Evolutionary conservation across 257 asterid species (phyloP).

Genomic region (Rubia yunnanensis): DNA sequence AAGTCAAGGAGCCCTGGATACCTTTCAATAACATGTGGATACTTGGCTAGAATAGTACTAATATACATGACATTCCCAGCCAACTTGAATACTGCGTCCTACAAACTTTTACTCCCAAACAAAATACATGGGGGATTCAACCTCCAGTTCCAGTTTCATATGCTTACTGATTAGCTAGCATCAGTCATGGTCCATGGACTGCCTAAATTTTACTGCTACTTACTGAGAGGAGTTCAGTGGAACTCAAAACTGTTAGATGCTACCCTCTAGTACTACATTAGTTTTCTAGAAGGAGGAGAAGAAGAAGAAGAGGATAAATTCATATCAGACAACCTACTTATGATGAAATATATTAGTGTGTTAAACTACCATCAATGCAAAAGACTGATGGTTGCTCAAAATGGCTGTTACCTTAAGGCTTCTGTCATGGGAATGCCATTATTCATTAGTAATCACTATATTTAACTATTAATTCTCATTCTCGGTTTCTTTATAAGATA

Average conservation of each 20-base stretch:
- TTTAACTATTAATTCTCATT: not conserved
- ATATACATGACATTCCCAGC: too few relatives aligned
- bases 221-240: not conserved
- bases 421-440: not conserved
- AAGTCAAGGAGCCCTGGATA: not conserved
- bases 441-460: not conserved
- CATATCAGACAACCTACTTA: not conserved
- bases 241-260: not conserved
- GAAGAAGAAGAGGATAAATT: not conserved
- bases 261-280: not conserved
- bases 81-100: not conserved
- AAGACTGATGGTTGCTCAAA: not conserved
- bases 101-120: not conserved
- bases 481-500: not conserved
- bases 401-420: not conserved
- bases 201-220: not conserved
- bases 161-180: too few relatives aligned
- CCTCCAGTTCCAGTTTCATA: too few relatives aligned
- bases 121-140: too few relatives aligned
- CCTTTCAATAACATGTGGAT: not conserved
- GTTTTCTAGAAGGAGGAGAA: not conserved
- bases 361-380: not conserved
- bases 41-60: not conserved
- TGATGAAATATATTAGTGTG: not conserved
- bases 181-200: not conserved